A percentile compares a stretch with the other conserved stretches of the same genome.
Conservation (phyloP, 148 eudicot genomes). For the Rhododendron henanense region DNA sequence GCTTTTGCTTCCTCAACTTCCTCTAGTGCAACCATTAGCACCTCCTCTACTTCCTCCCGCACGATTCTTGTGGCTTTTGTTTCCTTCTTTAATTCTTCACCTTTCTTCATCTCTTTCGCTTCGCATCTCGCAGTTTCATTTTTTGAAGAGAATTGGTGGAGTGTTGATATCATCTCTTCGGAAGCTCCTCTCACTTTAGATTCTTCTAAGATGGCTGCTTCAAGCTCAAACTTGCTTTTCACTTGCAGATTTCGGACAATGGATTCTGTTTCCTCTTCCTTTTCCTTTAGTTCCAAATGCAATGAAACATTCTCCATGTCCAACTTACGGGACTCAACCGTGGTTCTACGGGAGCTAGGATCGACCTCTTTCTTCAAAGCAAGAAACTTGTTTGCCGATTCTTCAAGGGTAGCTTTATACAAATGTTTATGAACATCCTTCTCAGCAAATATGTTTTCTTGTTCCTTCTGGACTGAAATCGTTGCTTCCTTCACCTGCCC, state of each 20-base stretch:
- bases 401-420: constrained; percentile 57
- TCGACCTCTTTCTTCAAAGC: constrained; percentile 56
- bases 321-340: constrained; percentile 56
- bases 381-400: constrained; percentile 55
- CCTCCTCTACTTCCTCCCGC: constrained; percentile 53
- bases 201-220: constrained; percentile 53
- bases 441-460: constrained; percentile 38
- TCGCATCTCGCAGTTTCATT: constrained; percentile 44
- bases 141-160: constrained; percentile 46
- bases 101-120: constrained; percentile 40
- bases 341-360: constrained; percentile 51
- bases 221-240: constrained; percentile 67
- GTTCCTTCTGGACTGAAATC: constrained; percentile 45
- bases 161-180: constrained; percentile 45
- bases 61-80: constrained; percentile 42
- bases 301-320: constrained; percentile 45
- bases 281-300: constrained; percentile 60
- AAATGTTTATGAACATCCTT: constrained; percentile 47
- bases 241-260: constrained; percentile 62
- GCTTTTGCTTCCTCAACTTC: constrained; percentile 79
- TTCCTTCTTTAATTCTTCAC: constrained; percentile 60
- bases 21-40: constrained; percentile 41
- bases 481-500: constrained; percentile 59
- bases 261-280: constrained; percentile 76
- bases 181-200: constrained; percentile 50